Conservation (phyloP, 768 basidiomycete genomes). For the Strobilomyces dryophilus region DNA sequence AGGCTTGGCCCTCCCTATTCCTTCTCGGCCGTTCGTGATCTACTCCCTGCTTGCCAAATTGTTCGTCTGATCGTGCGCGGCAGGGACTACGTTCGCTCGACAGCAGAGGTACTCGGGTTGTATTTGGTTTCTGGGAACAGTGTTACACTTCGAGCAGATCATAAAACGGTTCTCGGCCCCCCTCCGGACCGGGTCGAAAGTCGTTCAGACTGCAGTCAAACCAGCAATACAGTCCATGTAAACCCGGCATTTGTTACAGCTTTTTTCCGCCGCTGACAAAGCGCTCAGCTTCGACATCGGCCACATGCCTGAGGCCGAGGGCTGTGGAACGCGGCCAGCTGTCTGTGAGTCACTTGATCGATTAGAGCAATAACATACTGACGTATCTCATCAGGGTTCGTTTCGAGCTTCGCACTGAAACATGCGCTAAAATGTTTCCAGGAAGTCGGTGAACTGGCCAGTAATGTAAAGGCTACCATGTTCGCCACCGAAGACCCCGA, state of each 20-base stretch:
- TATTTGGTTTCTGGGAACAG: constrained; percentile 50
- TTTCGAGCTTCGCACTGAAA: no score
- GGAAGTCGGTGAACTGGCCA: constrained; percentile 32
- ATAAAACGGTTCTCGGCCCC: constrained; percentile 28
- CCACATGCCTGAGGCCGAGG: constrained; percentile 37
- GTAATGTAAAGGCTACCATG: no score
- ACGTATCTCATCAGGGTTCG: background rate
- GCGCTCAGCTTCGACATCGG: constrained; percentile 33
- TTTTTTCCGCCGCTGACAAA: background rate
- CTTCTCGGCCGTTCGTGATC: constrained; percentile 21
- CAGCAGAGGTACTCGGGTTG: constrained; percentile 52
- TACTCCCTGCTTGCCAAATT: background rate
- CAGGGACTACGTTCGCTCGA: constrained; percentile 46
- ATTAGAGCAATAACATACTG: background rate
- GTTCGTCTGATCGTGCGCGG: background rate
- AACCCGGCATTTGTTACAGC: background rate
- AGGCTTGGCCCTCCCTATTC: no score
- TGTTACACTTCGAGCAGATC: constrained; percentile 31
- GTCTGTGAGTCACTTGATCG: constrained; percentile 24
- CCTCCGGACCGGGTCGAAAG: no score
- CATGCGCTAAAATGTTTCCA: constrained; percentile 10
- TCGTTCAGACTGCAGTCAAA: constrained; percentile 36
- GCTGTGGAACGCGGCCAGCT: constrained; percentile 39
- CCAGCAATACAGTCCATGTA: constrained; percentile 28
- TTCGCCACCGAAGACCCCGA: no score